Base-by-base conservation (phyloP, 768 basidiomycete species). In the Leucocoprinus sp. region DNA sequence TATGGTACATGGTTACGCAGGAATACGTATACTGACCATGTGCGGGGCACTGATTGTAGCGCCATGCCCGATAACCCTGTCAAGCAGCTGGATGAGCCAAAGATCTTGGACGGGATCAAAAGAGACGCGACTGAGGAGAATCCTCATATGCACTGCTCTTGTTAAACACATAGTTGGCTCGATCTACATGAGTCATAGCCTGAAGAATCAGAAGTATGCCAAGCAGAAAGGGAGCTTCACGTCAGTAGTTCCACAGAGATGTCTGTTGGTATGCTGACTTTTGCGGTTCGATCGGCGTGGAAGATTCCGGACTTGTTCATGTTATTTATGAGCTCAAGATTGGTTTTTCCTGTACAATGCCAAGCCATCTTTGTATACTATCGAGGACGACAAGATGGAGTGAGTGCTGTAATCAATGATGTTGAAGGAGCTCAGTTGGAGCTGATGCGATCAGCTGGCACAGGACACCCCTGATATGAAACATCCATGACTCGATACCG, bases 1-100 rank as follows among this genome's bases (percentile, higher is more conserved):
- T 28, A 8, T 3, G 6, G 21, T 31, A 28, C 37, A 38, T 31
- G 22, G 38, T 6, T 19, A 17, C 24, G 35, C 23, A 8, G 31
- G 15, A 8, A 37, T n/a, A 17, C 21, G 22, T 5, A 23, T 33
- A 56, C 58, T 42, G n/a, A 84, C 86, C 93, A 98, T 98, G 60
- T 99, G 95, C 1, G 95, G 95, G 0, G 95, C 95, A 29, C 86
- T 90, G 51, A 99, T 97, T 0, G 95, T 99, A 11, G 93, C 93
- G 9, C 80, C 82, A 56, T 84, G 75, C 2, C 87, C 85, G 42
- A 93, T 92, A 14, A 70, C 50, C 59, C 86, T 87, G 55, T 27
- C 50, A 49, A n/a, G 33, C 24, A 27, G 17, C 9, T 14, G 33
- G 31, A 23, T 29, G 17, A 50, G 43, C 33, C 35, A 28, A 37